Conservation (phyloP, 139 green algal genomes). For the Chlamydomonas incerta region DNA sequence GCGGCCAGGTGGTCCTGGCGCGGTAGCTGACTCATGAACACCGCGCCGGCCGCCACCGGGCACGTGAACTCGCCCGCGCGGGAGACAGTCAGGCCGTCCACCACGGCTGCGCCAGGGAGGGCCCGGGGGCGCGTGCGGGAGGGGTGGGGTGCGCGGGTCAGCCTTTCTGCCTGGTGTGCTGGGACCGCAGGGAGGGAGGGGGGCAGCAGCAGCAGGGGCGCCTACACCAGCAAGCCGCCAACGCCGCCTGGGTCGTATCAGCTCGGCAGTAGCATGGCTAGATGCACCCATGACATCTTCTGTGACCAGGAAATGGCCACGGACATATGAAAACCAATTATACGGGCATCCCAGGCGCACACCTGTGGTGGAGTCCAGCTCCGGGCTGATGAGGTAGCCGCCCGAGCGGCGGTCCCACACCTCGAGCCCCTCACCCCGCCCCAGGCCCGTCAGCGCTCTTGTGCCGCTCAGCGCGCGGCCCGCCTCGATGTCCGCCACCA, state of each 20-base stretch:
- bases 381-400: background rate
- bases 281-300: no score
- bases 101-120: background rate
- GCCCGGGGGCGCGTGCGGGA: background rate
- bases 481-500: background rate
- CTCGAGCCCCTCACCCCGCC: background rate
- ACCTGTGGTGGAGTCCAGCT: constrained; percentile 20
- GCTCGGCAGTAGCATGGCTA: no score
- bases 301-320: no score
- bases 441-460: background rate
- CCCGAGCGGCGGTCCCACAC: constrained; percentile 1
- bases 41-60: constrained; percentile 10
- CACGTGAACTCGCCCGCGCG: constrained; percentile 44
- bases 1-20: background rate
- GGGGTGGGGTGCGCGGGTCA: background rate
- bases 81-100: constrained; percentile 20
- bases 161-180: no score
- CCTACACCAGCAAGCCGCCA: no score
- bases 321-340: no score
- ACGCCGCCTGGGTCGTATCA: no score
- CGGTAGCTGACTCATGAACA: background rate
- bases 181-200: no score
- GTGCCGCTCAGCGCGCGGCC: background rate
- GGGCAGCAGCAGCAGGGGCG: no score
- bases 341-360: background rate